These are phyloP conservation scores for Trichophyton verrucosum DNA, from an alignment of 2,329 filamentous ascomycete species.

Conservation along the genomic window DNA sequence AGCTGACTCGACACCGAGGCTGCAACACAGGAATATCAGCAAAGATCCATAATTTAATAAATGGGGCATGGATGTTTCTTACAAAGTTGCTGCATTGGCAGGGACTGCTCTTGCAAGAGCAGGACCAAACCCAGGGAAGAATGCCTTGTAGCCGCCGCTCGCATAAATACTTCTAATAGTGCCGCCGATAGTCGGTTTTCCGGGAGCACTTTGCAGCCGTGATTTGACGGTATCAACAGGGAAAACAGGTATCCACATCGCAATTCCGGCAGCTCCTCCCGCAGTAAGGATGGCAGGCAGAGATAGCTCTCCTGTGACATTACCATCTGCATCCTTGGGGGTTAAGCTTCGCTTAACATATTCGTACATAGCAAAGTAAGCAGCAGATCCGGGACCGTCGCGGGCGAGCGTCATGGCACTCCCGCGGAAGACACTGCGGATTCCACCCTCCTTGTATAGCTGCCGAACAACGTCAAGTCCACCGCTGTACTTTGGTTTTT, in stretches of 20 bases:
- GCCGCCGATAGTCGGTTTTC: constrained; percentile 64
- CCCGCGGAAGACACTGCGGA: constrained; percentile 86
- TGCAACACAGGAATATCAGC: constrained; percentile 11
- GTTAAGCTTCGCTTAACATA: constrained; percentile 81
- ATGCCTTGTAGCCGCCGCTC: constrained; percentile 72
- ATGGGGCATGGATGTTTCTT: constrained; percentile 15
- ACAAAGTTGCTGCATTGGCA: constrained; percentile 90
- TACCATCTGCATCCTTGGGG: constrained; percentile 64
- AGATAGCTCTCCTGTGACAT: constrained; percentile 63
- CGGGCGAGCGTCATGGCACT: constrained; percentile 81
- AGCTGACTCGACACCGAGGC: constrained; percentile 39
- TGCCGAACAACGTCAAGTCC: constrained; percentile 84
- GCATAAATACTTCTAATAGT: constrained; percentile 74
- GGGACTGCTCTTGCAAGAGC: constrained; percentile 86
- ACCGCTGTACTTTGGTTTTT: constrained; percentile 84
- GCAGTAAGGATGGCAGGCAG: constrained; percentile 72
- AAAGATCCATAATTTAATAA: not conserved
- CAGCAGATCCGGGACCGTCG: constrained; percentile 83
- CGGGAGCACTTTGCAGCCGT: constrained; percentile 79
- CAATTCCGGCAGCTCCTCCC: constrained; percentile 80
- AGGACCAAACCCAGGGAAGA: constrained; percentile 93
- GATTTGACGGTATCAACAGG: constrained; percentile 95
- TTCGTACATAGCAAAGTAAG: constrained; percentile 97
- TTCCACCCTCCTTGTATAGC: constrained; percentile 79
- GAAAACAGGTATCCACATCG: constrained; percentile 99